A percentile compares a stretch with the other conserved stretches of the same genome.
Evolutionary conservation across 1,284 basidiomycete species (phyloP).

Genomic region (Singerocomus inundabilis): DNA sequence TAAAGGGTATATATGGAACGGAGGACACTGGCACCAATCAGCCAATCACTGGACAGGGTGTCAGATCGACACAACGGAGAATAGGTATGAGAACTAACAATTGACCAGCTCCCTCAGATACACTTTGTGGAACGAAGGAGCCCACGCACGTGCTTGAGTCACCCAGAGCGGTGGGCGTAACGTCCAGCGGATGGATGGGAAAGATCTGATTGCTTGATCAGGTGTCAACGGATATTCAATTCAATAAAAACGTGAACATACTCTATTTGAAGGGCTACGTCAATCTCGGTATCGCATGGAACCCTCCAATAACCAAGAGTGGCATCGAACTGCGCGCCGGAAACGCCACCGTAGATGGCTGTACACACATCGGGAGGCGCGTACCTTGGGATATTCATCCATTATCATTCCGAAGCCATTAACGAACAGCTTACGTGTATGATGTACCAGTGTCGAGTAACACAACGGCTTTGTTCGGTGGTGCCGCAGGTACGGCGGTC

Average conservation of each 20-base stretch:
- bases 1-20: conserved; percentile 84
- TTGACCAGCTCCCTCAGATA: conserved; percentile 54
- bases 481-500: conserved; percentile 54
- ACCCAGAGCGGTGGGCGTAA: conserved; percentile 48
- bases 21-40: conserved; percentile 79
- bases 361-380: conserved; percentile 58
- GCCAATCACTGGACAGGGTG: conserved; percentile 57
- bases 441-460: conserved; percentile 77
- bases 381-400: conserved; percentile 45
- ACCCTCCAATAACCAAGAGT: conserved; percentile 59
- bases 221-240: conserved; percentile 8
- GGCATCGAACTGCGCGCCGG: conserved; percentile 56
- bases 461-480: conserved; percentile 65
- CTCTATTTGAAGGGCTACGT: conserved; percentile 75
- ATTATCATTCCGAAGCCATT: conserved; percentile 6
- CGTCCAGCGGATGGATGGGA: conserved; percentile 74
- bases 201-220: conserved; percentile 57
- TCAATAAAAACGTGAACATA: conserved; percentile 36
- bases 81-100: conserved; percentile 50
- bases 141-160: conserved; percentile 58
- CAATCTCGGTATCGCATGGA: conserved; percentile 68
- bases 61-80: conserved; percentile 5
- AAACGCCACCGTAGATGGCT: conserved; percentile 62
- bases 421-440: conserved; percentile 55
- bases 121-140: conserved; percentile 63